Base-by-base conservation (phyloP, 805 yeast genomes). In the Ogataea pignaliae region DNA sequence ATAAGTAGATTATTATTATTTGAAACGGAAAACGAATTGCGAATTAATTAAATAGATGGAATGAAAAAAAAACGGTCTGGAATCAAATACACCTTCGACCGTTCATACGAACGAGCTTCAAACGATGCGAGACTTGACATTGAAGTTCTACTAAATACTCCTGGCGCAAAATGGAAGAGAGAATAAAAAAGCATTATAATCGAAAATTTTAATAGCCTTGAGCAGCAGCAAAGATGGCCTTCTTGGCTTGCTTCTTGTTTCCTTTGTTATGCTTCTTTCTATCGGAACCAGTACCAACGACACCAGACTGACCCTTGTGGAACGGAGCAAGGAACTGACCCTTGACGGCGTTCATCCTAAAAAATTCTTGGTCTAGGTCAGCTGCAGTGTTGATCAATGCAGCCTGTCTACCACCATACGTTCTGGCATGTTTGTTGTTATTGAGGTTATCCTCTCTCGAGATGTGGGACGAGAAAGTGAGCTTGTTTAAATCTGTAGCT, bases 291-390 rank as follows among this genome's bases (percentile, higher is more conserved):
- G 26, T 5, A 21, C 79, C 81, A 70, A 79, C 80, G 36, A 66
- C 64, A 4, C 64, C 64, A 31, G 56, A 56, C 7, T 54, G 59
- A 7, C 8, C 10, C 54, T 72, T 73, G 60, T 91, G 97, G 74
- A 88, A 88, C 7, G 98, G 96, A 6, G 75, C 69, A 35, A 72
- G 70, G 48, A 83, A 59, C 42, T 75, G 78, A 3, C 95, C 95
- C 48, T 73, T 72, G 3, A 83, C 79, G 13, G 65, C 68, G 46
- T 73, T 75, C 81, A 83, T 78, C 44, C 76, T 73, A 72, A 91
- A 91, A 59, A 91, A 91, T 46, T 88, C 96, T 32, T 78, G 72
- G 63, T 91, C 97, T 52, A 91, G 70, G 54, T 88, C 93, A 35
- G 79, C 87, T 31, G 91, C 88, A 7, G 88, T 85, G 59, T 84